Evolutionary conservation across 345 rosid genomes (phyloP).

Genomic region (Isatis tinctoria): DNA sequence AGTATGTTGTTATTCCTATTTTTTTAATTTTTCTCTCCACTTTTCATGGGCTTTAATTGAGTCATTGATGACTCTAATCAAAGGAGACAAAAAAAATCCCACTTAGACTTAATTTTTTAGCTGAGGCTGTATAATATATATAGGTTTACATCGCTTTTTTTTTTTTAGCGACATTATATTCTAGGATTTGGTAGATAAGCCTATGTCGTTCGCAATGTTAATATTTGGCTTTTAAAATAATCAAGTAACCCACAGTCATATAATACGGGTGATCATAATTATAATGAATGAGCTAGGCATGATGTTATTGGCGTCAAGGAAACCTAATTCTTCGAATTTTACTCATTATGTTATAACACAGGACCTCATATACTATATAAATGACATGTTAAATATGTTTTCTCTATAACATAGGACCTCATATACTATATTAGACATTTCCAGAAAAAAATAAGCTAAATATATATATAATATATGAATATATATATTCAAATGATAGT

Average conservation of each 20-base stretch:
- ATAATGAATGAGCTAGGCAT: not conserved
- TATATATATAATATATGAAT: no score
- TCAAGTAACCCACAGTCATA: not conserved
- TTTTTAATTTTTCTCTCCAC: not conserved
- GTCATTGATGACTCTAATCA: constrained; percentile 34
- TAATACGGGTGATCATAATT: not conserved
- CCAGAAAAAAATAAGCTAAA: not conserved
- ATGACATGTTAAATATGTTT: not conserved
- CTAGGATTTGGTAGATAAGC: constrained; percentile 4
- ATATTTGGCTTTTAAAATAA: not conserved
- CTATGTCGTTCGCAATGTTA: not conserved
- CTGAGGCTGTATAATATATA: not conserved
- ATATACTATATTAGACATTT: not conserved
- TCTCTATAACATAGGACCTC: not conserved
- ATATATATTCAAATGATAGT: not conserved
- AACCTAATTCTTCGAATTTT: not conserved
- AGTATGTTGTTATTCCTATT: not conserved
- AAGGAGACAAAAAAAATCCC: constrained; percentile 27
- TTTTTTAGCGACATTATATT: not conserved
- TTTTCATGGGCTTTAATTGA: constrained; percentile 17
- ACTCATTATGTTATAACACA: not conserved
- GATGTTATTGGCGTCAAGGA: not conserved
- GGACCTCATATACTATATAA: not conserved
- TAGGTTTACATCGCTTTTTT: not conserved
- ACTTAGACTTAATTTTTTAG: constrained; percentile 8